Percentiles rank a stretch among this genome's conserved stretches.
These are phyloP conservation scores for Oryza longistaminata DNA, from an alignment of 176 grass and related monocot species.

Conservation along the genomic window DNA sequence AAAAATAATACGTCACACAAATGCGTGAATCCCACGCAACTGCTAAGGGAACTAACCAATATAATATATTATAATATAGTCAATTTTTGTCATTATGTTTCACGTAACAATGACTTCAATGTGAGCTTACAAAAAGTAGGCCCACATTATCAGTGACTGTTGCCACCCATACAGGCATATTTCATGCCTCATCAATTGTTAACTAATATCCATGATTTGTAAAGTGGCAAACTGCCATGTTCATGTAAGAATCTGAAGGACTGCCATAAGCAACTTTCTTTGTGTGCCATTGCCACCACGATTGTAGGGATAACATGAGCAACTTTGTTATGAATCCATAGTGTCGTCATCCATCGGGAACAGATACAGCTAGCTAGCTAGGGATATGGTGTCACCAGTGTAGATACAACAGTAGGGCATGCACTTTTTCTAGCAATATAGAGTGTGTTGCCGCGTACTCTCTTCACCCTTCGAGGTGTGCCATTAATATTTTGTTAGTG, in stretches of 20 bases:
- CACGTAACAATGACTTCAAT: neutral
- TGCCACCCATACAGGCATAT: neutral
- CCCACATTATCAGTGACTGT: neutral
- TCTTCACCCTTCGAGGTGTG: neutral
- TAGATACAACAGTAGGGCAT: no score
- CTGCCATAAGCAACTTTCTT: neutral
- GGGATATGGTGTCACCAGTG: no score
- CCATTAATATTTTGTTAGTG: neutral
- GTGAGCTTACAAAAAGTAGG: neutral
- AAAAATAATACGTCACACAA: neutral
- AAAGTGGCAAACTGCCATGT: neutral
- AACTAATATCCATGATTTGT: neutral
- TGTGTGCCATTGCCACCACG: conserved; percentile 17
- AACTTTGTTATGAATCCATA: conserved; percentile 16
- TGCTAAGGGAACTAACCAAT: neutral
- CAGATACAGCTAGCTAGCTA: neutral
- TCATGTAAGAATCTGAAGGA: neutral
- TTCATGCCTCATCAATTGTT: no score
- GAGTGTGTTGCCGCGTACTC: no score
- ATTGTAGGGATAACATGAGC: neutral
- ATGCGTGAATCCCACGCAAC: neutral
- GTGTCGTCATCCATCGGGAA: conserved; percentile 49
- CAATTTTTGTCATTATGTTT: no score
- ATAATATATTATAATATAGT: no score
- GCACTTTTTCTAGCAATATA: no score